Evolutionary conservation across 805 yeast species (phyloP).

Genomic region (Wickerhamiella musiphila): DNA sequence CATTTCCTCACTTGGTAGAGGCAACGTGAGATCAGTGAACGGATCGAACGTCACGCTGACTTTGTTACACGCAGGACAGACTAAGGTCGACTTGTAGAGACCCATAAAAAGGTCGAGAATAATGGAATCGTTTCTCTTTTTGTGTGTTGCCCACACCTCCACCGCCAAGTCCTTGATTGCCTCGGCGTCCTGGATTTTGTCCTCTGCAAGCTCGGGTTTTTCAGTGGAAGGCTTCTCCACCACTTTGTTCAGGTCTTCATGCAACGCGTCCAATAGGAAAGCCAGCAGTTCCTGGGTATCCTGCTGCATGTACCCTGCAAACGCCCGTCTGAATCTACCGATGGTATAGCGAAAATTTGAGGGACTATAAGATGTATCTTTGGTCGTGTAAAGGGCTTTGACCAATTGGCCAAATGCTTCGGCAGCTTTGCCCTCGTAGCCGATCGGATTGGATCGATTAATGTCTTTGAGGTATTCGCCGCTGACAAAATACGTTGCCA

Average conservation of each 20-base stretch:
- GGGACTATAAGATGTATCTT: constrained; percentile 34
- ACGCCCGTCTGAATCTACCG: constrained; percentile 63
- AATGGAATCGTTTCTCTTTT: constrained; percentile 65
- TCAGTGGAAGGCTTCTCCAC: constrained; percentile 70
- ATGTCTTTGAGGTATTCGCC: constrained; percentile 46
- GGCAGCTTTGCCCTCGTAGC: constrained; percentile 72
- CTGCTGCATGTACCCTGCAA: constrained; percentile 71
- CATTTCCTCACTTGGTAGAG: constrained; percentile 54
- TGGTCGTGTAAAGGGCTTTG: constrained; percentile 32
- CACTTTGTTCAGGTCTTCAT: constrained; percentile 81
- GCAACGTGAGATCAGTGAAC: constrained; percentile 74
- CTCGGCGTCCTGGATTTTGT: constrained; percentile 32
- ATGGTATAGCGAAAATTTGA: constrained; percentile 59
- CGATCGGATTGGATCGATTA: constrained; percentile 66
- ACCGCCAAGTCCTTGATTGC: constrained; percentile 44
- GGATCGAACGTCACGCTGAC: constrained; percentile 88
- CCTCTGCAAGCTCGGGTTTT: constrained; percentile 61
- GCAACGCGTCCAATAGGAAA: constrained; percentile 72
- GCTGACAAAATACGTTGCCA: constrained; percentile 51
- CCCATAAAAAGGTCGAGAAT: constrained; percentile 81
- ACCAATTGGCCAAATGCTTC: constrained; percentile 51
- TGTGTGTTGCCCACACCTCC: constrained; percentile 67
- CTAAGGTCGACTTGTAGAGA: constrained; percentile 70
- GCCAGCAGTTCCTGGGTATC: constrained; percentile 89
- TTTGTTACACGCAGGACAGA: constrained; percentile 71